Evolutionary conservation across 352 stramenopile genomes (phyloP).

Genomic region (Phytopythium aichiense): DNA sequence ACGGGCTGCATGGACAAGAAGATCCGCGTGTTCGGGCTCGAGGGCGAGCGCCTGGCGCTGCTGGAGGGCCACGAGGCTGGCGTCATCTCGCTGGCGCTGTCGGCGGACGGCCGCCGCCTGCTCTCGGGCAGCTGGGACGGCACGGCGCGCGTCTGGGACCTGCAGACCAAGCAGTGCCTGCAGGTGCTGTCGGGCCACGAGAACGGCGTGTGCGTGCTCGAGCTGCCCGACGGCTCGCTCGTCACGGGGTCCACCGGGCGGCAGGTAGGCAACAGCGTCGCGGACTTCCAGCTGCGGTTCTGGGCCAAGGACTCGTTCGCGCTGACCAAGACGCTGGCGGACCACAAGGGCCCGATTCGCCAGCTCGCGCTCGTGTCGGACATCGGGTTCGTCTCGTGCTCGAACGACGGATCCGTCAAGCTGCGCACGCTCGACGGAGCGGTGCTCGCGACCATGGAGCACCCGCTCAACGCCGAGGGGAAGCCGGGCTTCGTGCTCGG

Average conservation of each 20-base stretch:
- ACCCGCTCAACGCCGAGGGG: constrained; percentile 77
- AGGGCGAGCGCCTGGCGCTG: constrained; percentile 34
- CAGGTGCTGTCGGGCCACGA: constrained; percentile 65
- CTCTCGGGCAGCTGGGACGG: constrained; percentile 83
- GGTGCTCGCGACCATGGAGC: constrained; percentile 60
- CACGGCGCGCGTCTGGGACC: constrained; percentile 70
- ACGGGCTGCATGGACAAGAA: constrained; percentile 81
- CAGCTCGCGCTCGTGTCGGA: constrained; percentile 60
- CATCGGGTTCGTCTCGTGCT: constrained; percentile 81
- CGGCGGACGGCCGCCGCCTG: constrained; percentile 31
- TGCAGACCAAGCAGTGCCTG: constrained; percentile 42
- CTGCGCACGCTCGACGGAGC: constrained; percentile 55
- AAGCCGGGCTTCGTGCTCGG: constrained; percentile 82
- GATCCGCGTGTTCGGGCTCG: constrained; percentile 56
- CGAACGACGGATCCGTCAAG: constrained; percentile 79
- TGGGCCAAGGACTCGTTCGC: constrained; percentile 48
- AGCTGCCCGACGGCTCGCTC: constrained; percentile 49
- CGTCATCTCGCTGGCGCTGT: constrained; percentile 66
- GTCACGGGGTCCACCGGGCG: constrained; percentile 75
- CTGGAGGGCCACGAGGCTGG: constrained; percentile 68
- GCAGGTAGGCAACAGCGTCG: constrained; percentile 72
- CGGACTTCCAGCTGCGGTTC: constrained; percentile 77
- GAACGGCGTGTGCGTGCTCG: constrained; percentile 81
- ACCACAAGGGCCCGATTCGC: constrained; percentile 69
- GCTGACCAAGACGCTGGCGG: constrained; percentile 49